Percentiles rank a stretch among this genome's conserved stretches.
phyloP scores from a whole-genome alignment of 1,284 basidiomycete species.

The Ustilago tritici region DNA sequence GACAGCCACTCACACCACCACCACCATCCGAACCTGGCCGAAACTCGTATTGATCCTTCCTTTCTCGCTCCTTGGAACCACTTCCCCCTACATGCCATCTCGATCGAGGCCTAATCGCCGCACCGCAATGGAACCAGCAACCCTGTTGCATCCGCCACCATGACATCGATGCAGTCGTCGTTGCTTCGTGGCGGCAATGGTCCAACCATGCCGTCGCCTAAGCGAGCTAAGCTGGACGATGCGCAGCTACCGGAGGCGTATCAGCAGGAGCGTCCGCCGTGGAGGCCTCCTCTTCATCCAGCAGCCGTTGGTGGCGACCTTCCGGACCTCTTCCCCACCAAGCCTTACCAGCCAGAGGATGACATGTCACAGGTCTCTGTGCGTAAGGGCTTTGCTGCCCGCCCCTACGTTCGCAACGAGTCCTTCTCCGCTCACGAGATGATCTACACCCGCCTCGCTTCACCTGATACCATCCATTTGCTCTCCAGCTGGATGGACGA shows the following conservation, averaged over 20 bases:
- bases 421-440: constrained; percentile 74
- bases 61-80: no score
- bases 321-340: constrained; percentile 85
- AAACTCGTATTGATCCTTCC: background rate
- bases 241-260: constrained; percentile 41
- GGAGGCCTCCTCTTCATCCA: constrained; percentile 63
- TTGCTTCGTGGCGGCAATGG: constrained; percentile 19
- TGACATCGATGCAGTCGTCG: constrained; percentile 25
- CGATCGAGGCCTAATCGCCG: background rate
- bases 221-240: constrained; percentile 26
- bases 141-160: constrained; percentile 3
- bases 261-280: constrained; percentile 53
- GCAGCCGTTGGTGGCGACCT: constrained; percentile 24
- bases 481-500: constrained; percentile 55
- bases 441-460: constrained; percentile 72
- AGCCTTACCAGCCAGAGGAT: constrained; percentile 86
- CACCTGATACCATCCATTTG: constrained; percentile 33
- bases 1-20: background rate
- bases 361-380: constrained; percentile 81
- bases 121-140: background rate
- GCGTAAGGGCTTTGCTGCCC: constrained; percentile 80
- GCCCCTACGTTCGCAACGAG: constrained; percentile 70
- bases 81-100: no score
- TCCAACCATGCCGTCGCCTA: constrained; percentile 3
- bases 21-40: background rate